Evolutionary conservation across 1,139 yeast genomes (phyloP), one percentile per base, ranked within the genome.

Genomic region (Yamadazyma taylorii): DNA sequence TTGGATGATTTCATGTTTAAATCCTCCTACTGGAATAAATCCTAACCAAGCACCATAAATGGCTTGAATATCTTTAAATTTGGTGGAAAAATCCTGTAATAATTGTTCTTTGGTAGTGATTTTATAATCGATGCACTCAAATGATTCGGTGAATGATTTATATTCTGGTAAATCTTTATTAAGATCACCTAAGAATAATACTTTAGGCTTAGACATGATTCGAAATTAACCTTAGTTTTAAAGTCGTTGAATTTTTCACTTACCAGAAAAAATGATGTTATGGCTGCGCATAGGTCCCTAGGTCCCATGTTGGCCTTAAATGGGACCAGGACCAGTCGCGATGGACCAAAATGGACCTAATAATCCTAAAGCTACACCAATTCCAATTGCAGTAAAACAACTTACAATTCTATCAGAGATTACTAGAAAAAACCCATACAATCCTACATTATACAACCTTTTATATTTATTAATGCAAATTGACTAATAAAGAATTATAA

Each of bases 1-100:
- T 2, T 64, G 77, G 34, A 82, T 55, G 11, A 81, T 53, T 15
- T 72, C 73, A 24, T 52, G 58, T 21, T 60, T 56, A 39, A 81
- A 69, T 0, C 80, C 81, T 2, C 82, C 84, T 9, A 78, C 42
- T 3, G 60, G 56, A 1, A 54, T 51, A 42, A 81, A 72, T 1
- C 85, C 81, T 30, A 70, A 66, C 76, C 86, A 85, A 0, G 84
- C 80, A 3, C 77, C 79, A 66, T 82, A 83, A 22, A 83, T 69
- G 5, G 81, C 88, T 23, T 64, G 65, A 22, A 81, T 60, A 38
- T 73, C 65, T n/a, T 48, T 47, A 36, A 69, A 63, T 32, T 52
- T 60, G 8, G 56, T 53, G 25, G 56, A 41, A 38, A 70, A 65
- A 38, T 69, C 73, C n/a, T 50, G 46, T 16, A 71, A 45, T 17